These are phyloP conservation scores for Blastobotrys indianensis DNA, from an alignment of 1,139 yeast species.

Conservation along the genomic window DNA sequence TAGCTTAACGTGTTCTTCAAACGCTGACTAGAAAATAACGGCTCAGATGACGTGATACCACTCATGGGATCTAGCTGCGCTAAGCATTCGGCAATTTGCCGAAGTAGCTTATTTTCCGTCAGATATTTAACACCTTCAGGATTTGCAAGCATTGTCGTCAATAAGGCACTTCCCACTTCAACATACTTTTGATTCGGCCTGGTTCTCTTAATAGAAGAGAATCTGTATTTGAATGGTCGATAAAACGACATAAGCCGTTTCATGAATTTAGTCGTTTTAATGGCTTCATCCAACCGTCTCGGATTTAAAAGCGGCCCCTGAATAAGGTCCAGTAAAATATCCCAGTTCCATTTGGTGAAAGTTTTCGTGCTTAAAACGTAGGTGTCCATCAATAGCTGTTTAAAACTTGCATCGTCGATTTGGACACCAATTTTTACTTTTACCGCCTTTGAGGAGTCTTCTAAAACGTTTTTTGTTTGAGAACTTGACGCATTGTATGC, in stretches of 20 bases:
- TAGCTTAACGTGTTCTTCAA: conserved; percentile 59
- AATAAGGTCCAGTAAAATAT: conserved; percentile 55
- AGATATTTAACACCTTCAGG: conserved; percentile 64
- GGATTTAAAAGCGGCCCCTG: conserved; percentile 77
- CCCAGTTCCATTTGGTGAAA: conserved; percentile 87
- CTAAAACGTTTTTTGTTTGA: conserved; percentile 44
- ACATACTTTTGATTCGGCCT: conserved; percentile 53
- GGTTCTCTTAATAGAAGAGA: conserved; percentile 54
- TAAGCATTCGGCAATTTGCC: conserved; percentile 81
- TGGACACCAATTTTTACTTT: conserved; percentile 45
- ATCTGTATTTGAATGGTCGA: conserved; percentile 84
- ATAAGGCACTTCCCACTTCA: conserved; percentile 65
- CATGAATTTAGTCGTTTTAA: conserved; percentile 76
- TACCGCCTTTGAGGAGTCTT: conserved; percentile 38
- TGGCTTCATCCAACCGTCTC: conserved; percentile 67
- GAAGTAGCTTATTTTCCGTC: conserved; percentile 66
- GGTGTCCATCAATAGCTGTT: conserved; percentile 59
- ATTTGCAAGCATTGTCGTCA: conserved; percentile 59
- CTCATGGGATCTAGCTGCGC: conserved; percentile 81
- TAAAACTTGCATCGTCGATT: conserved; percentile 67
- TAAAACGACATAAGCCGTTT: conserved; percentile 81
- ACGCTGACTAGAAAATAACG: conserved; percentile 58
- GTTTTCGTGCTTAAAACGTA: conserved; percentile 73
- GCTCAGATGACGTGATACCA: conserved; percentile 68
- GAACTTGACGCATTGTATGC: conserved; percentile 31